Evolutionary conservation across 2,329 filamentous ascomycete species (phyloP), one percentile per base, ranked within the genome.

Genomic region (Juglanconis juglandina): DNA sequence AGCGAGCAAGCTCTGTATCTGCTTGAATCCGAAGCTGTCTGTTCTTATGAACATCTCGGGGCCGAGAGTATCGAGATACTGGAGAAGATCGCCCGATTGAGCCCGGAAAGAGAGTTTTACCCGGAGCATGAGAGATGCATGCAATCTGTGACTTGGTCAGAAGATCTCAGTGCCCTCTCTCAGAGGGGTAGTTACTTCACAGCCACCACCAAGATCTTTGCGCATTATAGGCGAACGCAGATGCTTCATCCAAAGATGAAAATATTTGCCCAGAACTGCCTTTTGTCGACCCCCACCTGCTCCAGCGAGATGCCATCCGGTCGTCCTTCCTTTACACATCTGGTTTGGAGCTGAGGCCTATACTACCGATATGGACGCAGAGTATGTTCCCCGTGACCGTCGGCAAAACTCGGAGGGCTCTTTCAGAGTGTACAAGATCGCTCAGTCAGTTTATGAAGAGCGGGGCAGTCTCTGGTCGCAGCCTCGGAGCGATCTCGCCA

Each of bases 1-100:
- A 84, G 81, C 0, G 84, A 87, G 63, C 69, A 81, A 49, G 81
- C 83, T 0, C 65, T 87, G 0, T 63, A 66, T 0, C 81, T 84
- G 1, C 66, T 87, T 0, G 49, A 61, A 0, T 83, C 80, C 0
- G 81, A 81, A 0, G 74, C 81, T 0, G 69, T 84, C 0, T 66
- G 70, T n/a, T 87, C 84, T 0, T 80, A 81, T 51, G 68, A 73
- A 2, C 51, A 65, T 0, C 69, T 87, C 0, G 68, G 68, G 2
- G 30, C 60, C 0, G 71, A 72, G 0, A 71, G 80, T 5, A 56
- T 74, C 1, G 50, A 66, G 1, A 55, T 79, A 0, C 68, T 84
- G 0, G 3, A 42, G 0, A 24, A 66, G 0, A 75, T 84, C 33
- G 72, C 77, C 0, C 13, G 54, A 0, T 66, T 84, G 0, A 77